A percentile compares a stretch with the other conserved stretches of the same genome.
Conservation (phyloP, 805 yeast species). For the Saccharomycopsis sp. region DNA sequence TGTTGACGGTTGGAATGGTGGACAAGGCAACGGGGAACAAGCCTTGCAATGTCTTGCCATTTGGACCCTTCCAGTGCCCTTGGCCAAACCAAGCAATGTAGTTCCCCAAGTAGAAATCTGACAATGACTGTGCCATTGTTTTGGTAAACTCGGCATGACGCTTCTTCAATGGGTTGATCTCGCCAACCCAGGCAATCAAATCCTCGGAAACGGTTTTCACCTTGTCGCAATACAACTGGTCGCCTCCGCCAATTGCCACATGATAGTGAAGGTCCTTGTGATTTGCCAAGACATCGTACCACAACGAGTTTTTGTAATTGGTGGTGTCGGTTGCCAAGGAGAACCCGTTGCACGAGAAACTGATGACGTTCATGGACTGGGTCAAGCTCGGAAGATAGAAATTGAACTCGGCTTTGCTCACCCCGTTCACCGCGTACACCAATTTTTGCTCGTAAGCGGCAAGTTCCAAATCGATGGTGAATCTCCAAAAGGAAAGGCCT, state of each 20-base stretch:
- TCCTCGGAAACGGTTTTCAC: slow-evolving; percentile 49
- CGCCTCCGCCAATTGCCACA: slow-evolving; percentile 97
- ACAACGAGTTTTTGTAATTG: slow-evolving; percentile 62
- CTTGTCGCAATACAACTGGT: slow-evolving; percentile 84
- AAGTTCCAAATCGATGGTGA: slow-evolving; percentile 43
- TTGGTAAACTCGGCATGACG: slow-evolving; percentile 35
- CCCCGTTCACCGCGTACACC: slow-evolving; percentile 49
- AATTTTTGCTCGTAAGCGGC: slow-evolving; percentile 47
- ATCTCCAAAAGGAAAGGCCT: slow-evolving; percentile 59
- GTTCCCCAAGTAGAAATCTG: slow-evolving; percentile 58
- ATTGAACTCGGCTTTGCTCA: slow-evolving; percentile 37
- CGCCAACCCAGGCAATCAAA: slow-evolving; percentile 55
- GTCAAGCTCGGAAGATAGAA: slow-evolving; percentile 59
- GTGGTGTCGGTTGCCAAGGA: slow-evolving; percentile 62
- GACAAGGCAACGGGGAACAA: slow-evolving; percentile 70
- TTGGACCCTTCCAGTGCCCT: slow-evolving; percentile 72
- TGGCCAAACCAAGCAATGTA: slow-evolving; percentile 85
- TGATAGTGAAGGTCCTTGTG: slow-evolving; percentile 62
- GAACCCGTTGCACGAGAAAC: slow-evolving; percentile 88
- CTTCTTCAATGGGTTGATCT: slow-evolving; percentile 41
- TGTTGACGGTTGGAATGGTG: slow-evolving; percentile 75
- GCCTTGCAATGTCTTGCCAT: slow-evolving; percentile 57
- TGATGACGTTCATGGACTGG: slow-evolving; percentile 72
- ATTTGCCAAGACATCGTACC: slow-evolving; percentile 74
- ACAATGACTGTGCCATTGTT: slow-evolving; percentile 46